A percentile compares a stretch with the other conserved stretches of the same genome.
These are phyloP conservation scores for Lactifluus rugatus DNA, from an alignment of 768 basidiomycete genomes.

Conservation along the genomic window DNA sequence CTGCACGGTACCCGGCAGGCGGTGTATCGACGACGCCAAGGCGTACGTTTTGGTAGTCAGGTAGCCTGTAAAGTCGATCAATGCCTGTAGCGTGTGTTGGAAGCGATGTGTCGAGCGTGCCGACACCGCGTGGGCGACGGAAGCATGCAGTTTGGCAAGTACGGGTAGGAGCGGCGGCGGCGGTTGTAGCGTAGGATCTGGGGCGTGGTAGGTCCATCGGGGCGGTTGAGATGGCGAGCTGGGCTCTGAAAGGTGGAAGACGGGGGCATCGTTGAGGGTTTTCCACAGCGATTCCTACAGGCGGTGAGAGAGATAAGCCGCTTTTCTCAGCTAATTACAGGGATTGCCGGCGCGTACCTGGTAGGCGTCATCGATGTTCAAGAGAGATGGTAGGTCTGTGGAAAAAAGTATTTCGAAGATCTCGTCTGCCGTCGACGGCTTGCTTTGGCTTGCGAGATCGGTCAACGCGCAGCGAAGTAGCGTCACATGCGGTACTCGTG, in stretches of 20 bases:
- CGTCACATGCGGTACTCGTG: constrained; percentile 39
- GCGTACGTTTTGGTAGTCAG: constrained; percentile 65
- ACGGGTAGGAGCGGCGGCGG: constrained; percentile 22
- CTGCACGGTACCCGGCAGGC: constrained; percentile 19
- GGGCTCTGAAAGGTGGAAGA: constrained; percentile 32
- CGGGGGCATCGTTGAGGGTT: constrained; percentile 41
- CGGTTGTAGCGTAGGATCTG: constrained; percentile 22
- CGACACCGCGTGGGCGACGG: constrained; percentile 4
- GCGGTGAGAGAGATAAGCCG: neutral
- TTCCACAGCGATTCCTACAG: constrained; percentile 47
- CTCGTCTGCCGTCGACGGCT: constrained; percentile 44
- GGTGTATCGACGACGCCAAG: constrained; percentile 23
- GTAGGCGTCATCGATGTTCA: constrained; percentile 39
- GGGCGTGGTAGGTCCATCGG: constrained; percentile 34
- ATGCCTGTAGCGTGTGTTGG: constrained; percentile 54
- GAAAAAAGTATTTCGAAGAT: constrained; percentile 49
- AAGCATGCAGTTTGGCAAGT: constrained; percentile 17
- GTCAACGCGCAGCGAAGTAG: constrained; percentile 55
- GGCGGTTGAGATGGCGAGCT: constrained; percentile 20
- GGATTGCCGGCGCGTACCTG: constrained; percentile 36
- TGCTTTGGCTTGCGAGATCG: constrained; percentile 34
- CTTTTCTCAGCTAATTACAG: neutral
- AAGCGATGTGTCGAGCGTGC: constrained; percentile 27
- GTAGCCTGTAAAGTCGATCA: constrained; percentile 71
- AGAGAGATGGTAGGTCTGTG: constrained; percentile 45